Evolutionary conservation across 192 early-diverging fungal genomes (phyloP).

Genomic region (Entomortierella chlamydospora): DNA sequence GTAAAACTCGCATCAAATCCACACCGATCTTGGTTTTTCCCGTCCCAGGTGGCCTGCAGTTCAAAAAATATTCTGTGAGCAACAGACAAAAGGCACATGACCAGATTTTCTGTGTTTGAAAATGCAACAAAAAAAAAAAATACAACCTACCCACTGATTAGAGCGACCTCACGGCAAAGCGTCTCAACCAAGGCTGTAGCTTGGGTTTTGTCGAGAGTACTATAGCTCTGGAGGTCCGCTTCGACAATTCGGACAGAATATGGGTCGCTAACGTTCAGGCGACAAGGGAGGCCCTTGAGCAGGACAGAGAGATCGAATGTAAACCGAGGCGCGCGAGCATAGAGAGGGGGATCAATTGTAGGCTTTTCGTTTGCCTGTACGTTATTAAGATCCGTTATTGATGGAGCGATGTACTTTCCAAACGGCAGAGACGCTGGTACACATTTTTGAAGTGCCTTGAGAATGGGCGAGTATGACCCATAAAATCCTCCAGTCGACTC

Average conservation of each 20-base stretch:
- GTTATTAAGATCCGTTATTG: background rate
- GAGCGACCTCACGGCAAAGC: slow-evolving; percentile 59
- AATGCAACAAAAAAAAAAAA: background rate
- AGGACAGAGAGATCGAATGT: slow-evolving; percentile 44
- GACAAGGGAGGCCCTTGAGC: slow-evolving; percentile 2
- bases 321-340: slow-evolving; percentile 49
- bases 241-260: background rate
- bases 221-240: slow-evolving; percentile 6
- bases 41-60: slow-evolving; percentile 61
- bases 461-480: slow-evolving; percentile 49
- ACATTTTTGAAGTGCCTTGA: slow-evolving; percentile 47
- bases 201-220: slow-evolving; percentile 64
- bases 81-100: too few relatives aligned
- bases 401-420: slow-evolving; percentile 53
- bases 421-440: slow-evolving; percentile 50
- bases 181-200: slow-evolving; percentile 59
- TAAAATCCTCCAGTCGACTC: slow-evolving; percentile 52
- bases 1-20: slow-evolving; percentile 56
- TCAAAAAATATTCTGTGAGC: background rate
- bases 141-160: slow-evolving; percentile 63
- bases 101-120: too few relatives aligned
- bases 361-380: background rate
- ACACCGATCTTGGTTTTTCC: slow-evolving; percentile 67
- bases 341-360: slow-evolving; percentile 50
- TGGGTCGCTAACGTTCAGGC: slow-evolving; percentile 14